Evolutionary conservation across 345 rosid genomes (phyloP), one percentile per base, ranked within the genome.

Genomic region (Dipteronia sinensis): DNA sequence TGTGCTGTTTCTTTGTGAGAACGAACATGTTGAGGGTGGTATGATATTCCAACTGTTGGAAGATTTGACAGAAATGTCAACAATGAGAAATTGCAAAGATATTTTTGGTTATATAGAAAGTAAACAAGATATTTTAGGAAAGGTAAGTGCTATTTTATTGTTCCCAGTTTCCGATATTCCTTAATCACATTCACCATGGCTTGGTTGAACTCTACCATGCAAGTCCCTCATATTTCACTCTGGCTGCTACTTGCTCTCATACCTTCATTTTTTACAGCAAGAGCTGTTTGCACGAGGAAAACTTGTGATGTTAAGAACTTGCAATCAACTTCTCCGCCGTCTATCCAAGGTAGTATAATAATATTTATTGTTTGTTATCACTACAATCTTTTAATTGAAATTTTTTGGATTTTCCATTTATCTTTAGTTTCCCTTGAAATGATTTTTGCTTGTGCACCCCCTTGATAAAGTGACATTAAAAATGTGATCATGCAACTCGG

Each of bases 231-330:
- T 76, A 42, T 69, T 67, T 38, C 69, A 53, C 65, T 42, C 6
- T 42, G 65, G 67, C 74, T 78, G 20, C 40, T 73, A 23, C 44
- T 63, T 42, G 29, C 55, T 70, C 51, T 31, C 79, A 23, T 64
- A 68, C 12, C 38, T 63, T 31, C 44, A 10, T 77, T 76, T 51
- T 19, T 63, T 0, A 75, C 86, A 94, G 99, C 97, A 92, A 92
- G 99, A 96, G 85, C 94, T 96, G 55, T 96, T 96, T 89, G 97
- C 99, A 74, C 98, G 99, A 53, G 99, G 99, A 77, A 92, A 96
- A 82, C 97, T 96, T 80, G 99, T 96, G 63, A 96, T 96, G 98
- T 85, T 96, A 93, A 92, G 99, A 82, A 96, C 98, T 16, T 96
- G 98, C 83, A 96, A 96, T 87, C 99, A 96, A 88, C 99, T 96